These are phyloP conservation scores for Carex pumila DNA, from an alignment of 176 grass and related monocot species.

Conservation along the genomic window DNA sequence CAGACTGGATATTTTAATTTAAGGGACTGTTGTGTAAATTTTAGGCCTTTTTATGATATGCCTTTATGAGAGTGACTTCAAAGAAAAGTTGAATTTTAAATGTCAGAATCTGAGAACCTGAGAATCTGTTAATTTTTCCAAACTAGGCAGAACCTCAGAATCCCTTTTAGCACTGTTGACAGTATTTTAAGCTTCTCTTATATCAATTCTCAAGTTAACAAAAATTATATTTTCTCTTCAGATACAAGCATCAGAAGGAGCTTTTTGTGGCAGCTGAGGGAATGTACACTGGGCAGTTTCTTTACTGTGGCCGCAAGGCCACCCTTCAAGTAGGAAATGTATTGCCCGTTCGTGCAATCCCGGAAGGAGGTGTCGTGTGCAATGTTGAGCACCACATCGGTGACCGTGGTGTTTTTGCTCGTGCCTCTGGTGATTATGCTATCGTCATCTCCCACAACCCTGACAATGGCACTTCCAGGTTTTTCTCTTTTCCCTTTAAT, in stretches of 20 bases:
- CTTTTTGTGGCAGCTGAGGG: constrained; percentile 89
- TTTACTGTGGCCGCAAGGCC: constrained; percentile 93
- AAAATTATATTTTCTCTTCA: background rate
- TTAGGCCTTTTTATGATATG: too few species aligned
- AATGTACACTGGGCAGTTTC: constrained; percentile 89
- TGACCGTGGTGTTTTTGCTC: constrained; percentile 73
- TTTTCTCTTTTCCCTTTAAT: accelerated
- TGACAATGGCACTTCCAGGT: constrained; percentile 86
- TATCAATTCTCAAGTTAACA: background rate
- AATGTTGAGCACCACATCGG: constrained; percentile 95
- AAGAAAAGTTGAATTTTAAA: too few species aligned
- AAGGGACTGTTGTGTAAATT: too few species aligned
- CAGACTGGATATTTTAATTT: too few species aligned
- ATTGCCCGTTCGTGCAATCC: constrained; percentile 60
- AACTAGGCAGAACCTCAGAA: too few species aligned
- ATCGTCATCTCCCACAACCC: constrained; percentile 94
- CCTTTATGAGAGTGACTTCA: too few species aligned
- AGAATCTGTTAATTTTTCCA: too few species aligned
- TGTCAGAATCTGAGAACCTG: too few species aligned
- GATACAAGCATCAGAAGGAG: constrained; percentile 94
- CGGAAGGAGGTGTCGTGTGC: constrained; percentile 83
- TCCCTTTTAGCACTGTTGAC: too few species aligned
- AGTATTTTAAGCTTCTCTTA: background rate
- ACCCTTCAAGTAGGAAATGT: constrained; percentile 77
- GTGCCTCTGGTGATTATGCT: constrained; percentile 72